Conservation (phyloP, 139 green algal genomes). For the Pleodorina starrii region DNA sequence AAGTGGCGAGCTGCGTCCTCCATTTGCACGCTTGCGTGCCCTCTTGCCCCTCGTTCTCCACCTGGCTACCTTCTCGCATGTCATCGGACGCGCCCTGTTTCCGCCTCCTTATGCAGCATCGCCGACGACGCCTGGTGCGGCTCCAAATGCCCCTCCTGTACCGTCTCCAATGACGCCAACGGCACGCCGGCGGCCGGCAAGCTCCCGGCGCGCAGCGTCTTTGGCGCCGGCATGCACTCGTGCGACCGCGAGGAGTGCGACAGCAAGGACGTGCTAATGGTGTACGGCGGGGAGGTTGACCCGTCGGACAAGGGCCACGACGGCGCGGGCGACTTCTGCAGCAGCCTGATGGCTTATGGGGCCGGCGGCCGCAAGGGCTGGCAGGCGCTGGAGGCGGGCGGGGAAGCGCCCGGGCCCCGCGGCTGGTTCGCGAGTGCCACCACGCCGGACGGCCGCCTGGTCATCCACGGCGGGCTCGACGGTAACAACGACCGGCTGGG, state of each 20-base stretch:
- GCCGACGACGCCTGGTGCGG: conserved; percentile 51
- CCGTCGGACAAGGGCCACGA: conserved; percentile 67
- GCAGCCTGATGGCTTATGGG: conserved; percentile 2
- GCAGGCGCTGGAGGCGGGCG: conserved; percentile 32
- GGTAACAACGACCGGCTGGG: conserved; percentile 58
- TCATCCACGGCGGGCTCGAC: conserved; percentile 69
- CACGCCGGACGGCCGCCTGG: conserved; percentile 22
- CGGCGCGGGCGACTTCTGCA: conserved; percentile 67
- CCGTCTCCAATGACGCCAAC: not conserved
- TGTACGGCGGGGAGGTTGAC: conserved; percentile 75
- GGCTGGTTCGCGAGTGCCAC: conserved; percentile 65
- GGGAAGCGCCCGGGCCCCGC: conserved; percentile 50
- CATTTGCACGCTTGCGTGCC: too few species aligned
- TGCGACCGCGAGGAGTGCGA: conserved; percentile 37
- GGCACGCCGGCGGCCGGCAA: not conserved
- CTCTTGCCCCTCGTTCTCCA: too few species aligned
- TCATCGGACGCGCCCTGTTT: too few species aligned
- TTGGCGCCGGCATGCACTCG: conserved; percentile 55
- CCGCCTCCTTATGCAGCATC: conserved; percentile 42
- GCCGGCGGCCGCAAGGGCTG: not conserved
- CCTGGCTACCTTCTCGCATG: too few species aligned
- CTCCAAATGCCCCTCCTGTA: conserved; percentile 40
- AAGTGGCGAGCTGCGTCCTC: too few species aligned
- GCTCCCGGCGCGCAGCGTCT: conserved; percentile 60
- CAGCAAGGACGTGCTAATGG: conserved; percentile 46